A percentile compares a stretch with the other conserved stretches of the same genome.
These are phyloP conservation scores for Neurospora tetrasperma DNA, from an alignment of 495 filamentous ascomycete genomes.

Conservation along the genomic window DNA sequence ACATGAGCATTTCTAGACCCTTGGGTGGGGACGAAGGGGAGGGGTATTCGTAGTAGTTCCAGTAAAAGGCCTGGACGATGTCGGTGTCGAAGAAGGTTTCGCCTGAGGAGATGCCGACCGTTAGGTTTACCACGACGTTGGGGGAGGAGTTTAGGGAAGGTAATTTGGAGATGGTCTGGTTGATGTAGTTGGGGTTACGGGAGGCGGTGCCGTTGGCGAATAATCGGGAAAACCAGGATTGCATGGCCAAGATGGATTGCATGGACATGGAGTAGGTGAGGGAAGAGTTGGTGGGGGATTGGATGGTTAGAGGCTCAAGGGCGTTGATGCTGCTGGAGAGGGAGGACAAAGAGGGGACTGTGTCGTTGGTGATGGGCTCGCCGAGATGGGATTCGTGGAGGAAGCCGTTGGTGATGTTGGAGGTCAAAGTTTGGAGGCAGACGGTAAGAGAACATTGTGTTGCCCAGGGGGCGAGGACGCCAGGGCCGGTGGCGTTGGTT, in stretches of 20 bases:
- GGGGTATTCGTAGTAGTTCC: conserved; percentile 21
- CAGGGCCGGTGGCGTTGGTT: conserved; percentile 1
- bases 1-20: conserved; percentile 14
- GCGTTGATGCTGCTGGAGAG: background rate
- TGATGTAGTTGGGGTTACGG: conserved; percentile 3
- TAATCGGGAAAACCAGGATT: conserved; percentile 11
- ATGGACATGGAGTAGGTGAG: conserved; percentile 4
- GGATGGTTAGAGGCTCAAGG: background rate
- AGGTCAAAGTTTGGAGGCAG: conserved; percentile 11
- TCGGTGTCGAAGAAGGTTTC: conserved; percentile 20
- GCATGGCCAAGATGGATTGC: conserved; percentile 10
- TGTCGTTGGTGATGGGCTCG: conserved; percentile 2
- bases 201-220: conserved; percentile 14
- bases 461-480: conserved; percentile 13
- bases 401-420: conserved; percentile 7
- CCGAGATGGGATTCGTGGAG: conserved; percentile 9
- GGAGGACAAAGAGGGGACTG: background rate
- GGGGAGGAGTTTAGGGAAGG: background rate
- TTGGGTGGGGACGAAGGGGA: background rate
- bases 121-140: conserved; percentile 17
- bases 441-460: conserved; percentile 11
- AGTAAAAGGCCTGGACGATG: conserved; percentile 22
- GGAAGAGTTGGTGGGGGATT: background rate
- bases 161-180: conserved; percentile 6
- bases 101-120: conserved; percentile 16